Base-by-base conservation (phyloP, 2,329 filamentous ascomycete genomes). In the Capronia americana region DNA sequence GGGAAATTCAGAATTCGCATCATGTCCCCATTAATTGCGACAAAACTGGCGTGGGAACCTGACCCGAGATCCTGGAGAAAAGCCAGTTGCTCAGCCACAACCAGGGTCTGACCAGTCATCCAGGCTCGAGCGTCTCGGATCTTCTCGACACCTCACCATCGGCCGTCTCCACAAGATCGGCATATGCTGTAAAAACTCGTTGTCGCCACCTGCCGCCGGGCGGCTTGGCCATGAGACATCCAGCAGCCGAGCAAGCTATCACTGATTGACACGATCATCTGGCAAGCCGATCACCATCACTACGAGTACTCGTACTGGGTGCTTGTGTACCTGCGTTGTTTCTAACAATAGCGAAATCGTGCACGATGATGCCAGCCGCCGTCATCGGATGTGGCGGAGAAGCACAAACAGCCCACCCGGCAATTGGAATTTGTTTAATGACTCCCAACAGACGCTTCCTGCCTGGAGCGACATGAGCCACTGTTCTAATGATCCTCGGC, bases 21-120 rank as follows among this genome's bases (percentile, higher is more conserved):
- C 32, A 44, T 64, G 7, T 32, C 55, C 28, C 50, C 50, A 28
- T 55, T 28, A 34, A 20, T 59, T 59, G 50, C 23, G 23, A 56
- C n/a, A 7, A 38, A 34, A 26, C 55, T 4, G 24, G 26, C 30
- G 30, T 26, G 48, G 48, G 51, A 64, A 48, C 23, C 56, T 34
- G 61, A 12, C 38, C 61, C 53, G 53, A 24, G 23, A 57, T 57
- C 61, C 54, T 57, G 50, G 57, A 54, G 50, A 61, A 28, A 44
- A 12, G 23, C 46, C 24, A 51, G 32, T 38, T 56, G 57, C 63
- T 61, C 57, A 65, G 63, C 63, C 63, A 65, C 63, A 65, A 5
- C 63, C 26, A 61, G 57, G 51, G 63, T 61, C 63, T 41, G 14
- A 38, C 58, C 58, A 61, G 44, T 61, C 32, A 54, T 24, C 32